Evolutionary conservation across 306 rosid genomes (phyloP), one percentile per base, ranked within the genome.

Genomic region (Citrullus colocynthis): DNA sequence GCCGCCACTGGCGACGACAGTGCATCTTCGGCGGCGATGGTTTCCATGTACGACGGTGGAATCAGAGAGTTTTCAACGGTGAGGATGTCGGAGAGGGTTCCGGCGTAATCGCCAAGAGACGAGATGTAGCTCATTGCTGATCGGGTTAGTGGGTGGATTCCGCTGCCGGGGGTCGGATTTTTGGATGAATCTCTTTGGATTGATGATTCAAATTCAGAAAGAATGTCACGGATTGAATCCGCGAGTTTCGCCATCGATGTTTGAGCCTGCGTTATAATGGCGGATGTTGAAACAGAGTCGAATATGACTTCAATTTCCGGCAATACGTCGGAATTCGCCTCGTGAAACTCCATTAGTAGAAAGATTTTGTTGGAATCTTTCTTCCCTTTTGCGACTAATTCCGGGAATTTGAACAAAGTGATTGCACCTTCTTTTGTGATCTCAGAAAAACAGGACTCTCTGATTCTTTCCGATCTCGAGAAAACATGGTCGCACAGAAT

Each of bases 401-500:
- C 86, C 13, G 88, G 90, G 55, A 86, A 88, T 63, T 77, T 85
- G 79, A 84, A 83, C 5, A 86, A 83, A 52, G 45, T 80, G 71
- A 28, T 57, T 48, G 90, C 90, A 20, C 83, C 90, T 51, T 79
- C 88, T 54, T 81, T 82, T 37, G 84, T 79, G 74, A 88, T 77
- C 71, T 82, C 86, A 8, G 44, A 82, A 75, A 86, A 88, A 76
- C 88, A 88, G 4, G 85, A 84, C 56, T 88, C 85, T 74, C 59
- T 61, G 74, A 86, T 81, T 32, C 74, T 81, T 24, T 73, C 74
- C 5, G 89, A 88, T 17, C 84, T 76, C 57, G 89, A 81, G 65
- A 88, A 84, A 59, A 88, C 88, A 42, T 84, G 80, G 71, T 88
- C 88, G 21, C 89, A 88, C 10, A 88, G 81, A 39, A 81, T 44